phyloP scores from a whole-genome alignment of 768 basidiomycete species.

The Xerocomellus amylosporus region DNA sequence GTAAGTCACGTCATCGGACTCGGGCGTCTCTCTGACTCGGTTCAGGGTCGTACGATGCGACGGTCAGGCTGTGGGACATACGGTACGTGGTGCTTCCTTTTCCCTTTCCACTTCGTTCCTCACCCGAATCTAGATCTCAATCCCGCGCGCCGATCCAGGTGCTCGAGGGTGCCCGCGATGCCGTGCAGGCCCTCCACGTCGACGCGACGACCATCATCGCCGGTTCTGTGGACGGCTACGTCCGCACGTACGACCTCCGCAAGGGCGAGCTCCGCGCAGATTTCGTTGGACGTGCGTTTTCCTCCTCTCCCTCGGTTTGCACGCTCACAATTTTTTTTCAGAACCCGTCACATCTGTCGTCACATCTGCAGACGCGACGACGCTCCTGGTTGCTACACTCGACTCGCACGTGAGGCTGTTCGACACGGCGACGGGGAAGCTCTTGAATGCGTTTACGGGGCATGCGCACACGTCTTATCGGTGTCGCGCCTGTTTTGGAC shows the following conservation, averaged over 20 bases:
- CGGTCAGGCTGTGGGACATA: conserved; percentile 89
- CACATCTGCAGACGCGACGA: conserved; percentile 75
- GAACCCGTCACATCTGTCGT: conserved; percentile 85
- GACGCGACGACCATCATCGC: conserved; percentile 64
- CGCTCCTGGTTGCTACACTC: conserved; percentile 77
- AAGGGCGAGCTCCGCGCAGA: conserved; percentile 89
- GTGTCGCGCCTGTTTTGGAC: conserved; percentile 77
- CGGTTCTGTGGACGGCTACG: conserved; percentile 88
- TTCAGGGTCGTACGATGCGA: conserved; percentile 88
- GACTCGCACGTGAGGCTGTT: conserved; percentile 86
- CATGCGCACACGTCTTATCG: conserved; percentile 75
- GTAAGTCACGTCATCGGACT: conserved; percentile 37
- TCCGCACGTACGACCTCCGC: conserved; percentile 92
- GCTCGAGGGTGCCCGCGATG: conserved; percentile 84
- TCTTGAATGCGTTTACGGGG: conserved; percentile 82
- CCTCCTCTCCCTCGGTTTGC: background rate
- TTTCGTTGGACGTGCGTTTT: conserved; percentile 78
- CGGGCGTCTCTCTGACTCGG: background rate
- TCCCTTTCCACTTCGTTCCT: background rate
- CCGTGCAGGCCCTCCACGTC: conserved; percentile 76
- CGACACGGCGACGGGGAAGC: conserved; percentile 76
- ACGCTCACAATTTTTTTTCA: conserved; percentile 28
- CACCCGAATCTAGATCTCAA: conserved; percentile 50
- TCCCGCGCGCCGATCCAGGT: conserved; percentile 85
- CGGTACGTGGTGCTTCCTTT: conserved; percentile 44